Evolutionary conservation across 768 basidiomycete genomes (phyloP), one percentile per base, ranked within the genome.

Genomic region (Vararia minispora): DNA sequence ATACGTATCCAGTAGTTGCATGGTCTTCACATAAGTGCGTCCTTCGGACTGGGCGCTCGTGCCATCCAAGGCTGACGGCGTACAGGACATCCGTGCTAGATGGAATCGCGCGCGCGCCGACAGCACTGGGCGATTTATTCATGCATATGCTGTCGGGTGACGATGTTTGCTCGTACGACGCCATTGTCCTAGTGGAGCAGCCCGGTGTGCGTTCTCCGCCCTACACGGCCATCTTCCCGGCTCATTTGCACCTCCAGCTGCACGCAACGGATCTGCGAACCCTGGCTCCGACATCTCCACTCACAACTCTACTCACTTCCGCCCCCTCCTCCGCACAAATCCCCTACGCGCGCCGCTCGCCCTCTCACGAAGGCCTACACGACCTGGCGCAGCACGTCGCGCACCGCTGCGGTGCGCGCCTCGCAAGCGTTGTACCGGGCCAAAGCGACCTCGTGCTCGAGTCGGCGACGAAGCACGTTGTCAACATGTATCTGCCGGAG

Each of bases 261-360:
- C 84, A 80, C 49, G 77, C 80, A 18, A 77, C 81, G n/a, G 83
- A 87, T 62, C 62, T 87, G 28, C 76, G 79, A 22, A 56, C 59
- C 8, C 71, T 86, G 16, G 56, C 71, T 5, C 60, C 72, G 7
- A 62, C 66, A 2, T 74, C 72, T 3, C 56, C 60, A 43, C 59
- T 86, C 14, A 59, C 69, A 5, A 60, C 57, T 18, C 51, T 60
- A 5, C 59, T 87, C 7, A 60, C 58, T 3, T 60, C 61, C 1
- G 62, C 81, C 3, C 61, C 73, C 0, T 76, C 69, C 2, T 63
- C 73, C 18, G 59, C 75, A 17, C 77, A 84, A 55, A 67, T 76
- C 24, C 75, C 82, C 2, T 76, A 85, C 48, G 63, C 76, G 9
- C 64, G 57, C 43, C 58, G 47, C 45, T 33, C 30, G 1, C 23